Evolutionary conservation across 305 asterid species (phyloP).

Genomic region (Solanum hybrid): DNA sequence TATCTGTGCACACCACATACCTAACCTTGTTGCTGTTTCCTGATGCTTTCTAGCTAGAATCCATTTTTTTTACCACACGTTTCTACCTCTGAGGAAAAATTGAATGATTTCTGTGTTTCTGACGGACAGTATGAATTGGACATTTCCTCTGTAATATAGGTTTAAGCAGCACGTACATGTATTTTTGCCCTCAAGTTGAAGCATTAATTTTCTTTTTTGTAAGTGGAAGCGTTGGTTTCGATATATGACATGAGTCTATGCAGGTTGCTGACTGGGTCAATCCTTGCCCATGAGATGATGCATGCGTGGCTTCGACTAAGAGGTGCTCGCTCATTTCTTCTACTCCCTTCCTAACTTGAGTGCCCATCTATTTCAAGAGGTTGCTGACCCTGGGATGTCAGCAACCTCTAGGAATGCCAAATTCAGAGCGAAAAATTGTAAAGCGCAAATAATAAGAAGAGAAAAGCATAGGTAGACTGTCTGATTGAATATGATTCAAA

Average conservation of each 20-base stretch:
- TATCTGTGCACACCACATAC: background rate
- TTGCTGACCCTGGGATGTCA: background rate
- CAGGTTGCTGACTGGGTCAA: slow-evolving; percentile 49
- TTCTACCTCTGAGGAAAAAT: background rate
- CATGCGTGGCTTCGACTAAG: slow-evolving; percentile 48
- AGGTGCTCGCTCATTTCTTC: slow-evolving; percentile 17
- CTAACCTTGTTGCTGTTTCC: background rate
- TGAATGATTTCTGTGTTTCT: background rate
- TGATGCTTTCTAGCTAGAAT: background rate
- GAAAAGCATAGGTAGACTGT: background rate
- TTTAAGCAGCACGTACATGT: background rate
- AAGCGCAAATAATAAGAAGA: background rate
- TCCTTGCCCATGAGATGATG: slow-evolving; percentile 57
- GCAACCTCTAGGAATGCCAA: background rate
- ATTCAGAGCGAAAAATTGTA: background rate
- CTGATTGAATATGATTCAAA: background rate
- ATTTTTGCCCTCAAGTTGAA: background rate
- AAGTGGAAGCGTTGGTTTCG: background rate
- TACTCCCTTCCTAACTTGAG: background rate
- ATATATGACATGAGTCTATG: background rate
- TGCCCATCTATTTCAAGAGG: background rate
- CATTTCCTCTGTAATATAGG: background rate
- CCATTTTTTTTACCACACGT: background rate
- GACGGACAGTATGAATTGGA: background rate
- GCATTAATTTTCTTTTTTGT: background rate